Evolutionary conservation across 2,329 filamentous ascomycete genomes (phyloP).

Genomic region (Fusarium humuli): DNA sequence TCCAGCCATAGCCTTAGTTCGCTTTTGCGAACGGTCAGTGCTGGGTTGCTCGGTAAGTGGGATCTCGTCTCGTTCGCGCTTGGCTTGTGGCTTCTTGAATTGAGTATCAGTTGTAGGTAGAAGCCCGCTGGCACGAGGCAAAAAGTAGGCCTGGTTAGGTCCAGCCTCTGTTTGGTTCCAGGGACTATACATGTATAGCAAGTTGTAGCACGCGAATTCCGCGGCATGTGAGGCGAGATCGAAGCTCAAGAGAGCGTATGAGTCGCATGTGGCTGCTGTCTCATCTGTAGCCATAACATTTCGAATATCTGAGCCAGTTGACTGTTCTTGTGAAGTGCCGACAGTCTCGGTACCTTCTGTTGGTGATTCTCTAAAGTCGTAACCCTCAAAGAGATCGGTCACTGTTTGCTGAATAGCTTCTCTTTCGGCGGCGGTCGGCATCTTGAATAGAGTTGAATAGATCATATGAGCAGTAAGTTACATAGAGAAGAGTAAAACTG

Average conservation of each 20-base stretch:
- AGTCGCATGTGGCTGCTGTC: neutral
- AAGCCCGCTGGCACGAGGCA: neutral
- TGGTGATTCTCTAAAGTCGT: neutral
- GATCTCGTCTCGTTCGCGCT: neutral
- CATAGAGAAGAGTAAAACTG: no score
- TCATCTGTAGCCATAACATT: accelerated
- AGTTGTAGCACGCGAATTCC: neutral
- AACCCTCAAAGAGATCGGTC: neutral
- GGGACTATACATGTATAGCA: neutral
- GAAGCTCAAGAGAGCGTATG: neutral
- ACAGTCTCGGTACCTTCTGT: neutral
- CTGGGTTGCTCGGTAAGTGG: neutral
- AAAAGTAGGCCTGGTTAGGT: neutral
- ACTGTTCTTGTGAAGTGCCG: neutral
- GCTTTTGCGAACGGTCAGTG: neutral
- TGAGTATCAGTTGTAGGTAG: neutral
- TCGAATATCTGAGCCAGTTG: neutral
- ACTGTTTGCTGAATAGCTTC: neutral
- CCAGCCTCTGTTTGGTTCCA: neutral
- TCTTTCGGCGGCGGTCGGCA: neutral
- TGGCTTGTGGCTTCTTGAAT: neutral
- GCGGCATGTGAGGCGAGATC: constrained; percentile 3
- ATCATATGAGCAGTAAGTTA: no score
- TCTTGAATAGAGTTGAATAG: neutral
- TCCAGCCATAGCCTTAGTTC: neutral